Conservation (phyloP, 257 asterid genomes). For the Solanum corneliomulleri region DNA sequence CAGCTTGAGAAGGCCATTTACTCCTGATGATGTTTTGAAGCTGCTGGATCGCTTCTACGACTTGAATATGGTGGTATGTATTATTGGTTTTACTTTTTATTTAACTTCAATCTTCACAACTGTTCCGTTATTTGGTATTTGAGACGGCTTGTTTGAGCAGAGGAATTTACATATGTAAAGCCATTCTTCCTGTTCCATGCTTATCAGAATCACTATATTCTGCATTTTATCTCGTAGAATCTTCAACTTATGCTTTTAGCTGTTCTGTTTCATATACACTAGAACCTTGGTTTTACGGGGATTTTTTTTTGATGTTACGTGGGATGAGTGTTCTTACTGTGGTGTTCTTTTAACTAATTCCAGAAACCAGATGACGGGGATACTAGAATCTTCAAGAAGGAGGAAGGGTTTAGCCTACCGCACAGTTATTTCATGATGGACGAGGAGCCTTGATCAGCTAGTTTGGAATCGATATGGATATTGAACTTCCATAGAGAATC, state of each 20-base stretch:
- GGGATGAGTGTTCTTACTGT: neutral
- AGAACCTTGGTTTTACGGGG: neutral
- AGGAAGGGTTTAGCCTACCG: slow-evolving; percentile 80
- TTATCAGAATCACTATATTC: neutral
- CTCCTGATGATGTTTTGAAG: slow-evolving; percentile 73
- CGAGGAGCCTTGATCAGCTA: slow-evolving; percentile 25
- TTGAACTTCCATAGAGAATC: neutral
- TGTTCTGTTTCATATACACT: neutral
- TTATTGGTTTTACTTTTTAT: neutral
- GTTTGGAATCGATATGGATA: neutral
- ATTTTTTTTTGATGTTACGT: neutral
- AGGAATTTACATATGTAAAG: neutral
- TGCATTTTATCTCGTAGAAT: neutral
- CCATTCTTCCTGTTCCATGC: neutral
- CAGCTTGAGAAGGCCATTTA: slow-evolving; percentile 70
- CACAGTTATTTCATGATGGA: slow-evolving; percentile 45
- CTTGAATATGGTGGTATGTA: slow-evolving; percentile 84
- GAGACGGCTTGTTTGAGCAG: neutral
- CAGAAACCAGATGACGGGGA: slow-evolving; percentile 89
- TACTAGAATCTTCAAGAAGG: slow-evolving; percentile 43
- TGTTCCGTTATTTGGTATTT: neutral
- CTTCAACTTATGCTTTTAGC: neutral
- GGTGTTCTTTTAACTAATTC: neutral
- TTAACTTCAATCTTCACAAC: no score
- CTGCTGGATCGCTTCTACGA: slow-evolving; percentile 82